Evolutionary conservation across 768 basidiomycete species (phyloP).

Genomic region (Amanita rimosa): DNA sequence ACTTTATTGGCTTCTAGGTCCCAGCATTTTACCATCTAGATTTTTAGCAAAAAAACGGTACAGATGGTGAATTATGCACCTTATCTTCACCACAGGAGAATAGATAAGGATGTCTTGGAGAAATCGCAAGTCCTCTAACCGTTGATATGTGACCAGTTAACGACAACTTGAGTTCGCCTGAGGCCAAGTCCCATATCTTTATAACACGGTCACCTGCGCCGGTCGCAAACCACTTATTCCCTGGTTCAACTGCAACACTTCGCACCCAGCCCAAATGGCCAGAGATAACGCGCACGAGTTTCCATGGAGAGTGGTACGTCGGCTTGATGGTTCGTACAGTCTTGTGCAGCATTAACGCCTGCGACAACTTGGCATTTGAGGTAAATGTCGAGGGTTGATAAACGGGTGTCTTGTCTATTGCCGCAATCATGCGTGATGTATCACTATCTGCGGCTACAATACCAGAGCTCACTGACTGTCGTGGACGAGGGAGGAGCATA

Average conservation of each 20-base stretch:
- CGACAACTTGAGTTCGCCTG: constrained; percentile 93
- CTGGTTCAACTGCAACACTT: constrained; percentile 92
- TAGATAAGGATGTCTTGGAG: constrained; percentile 87
- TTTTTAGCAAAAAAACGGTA: background rate
- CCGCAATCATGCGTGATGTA: constrained; percentile 58
- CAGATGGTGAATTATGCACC: constrained; percentile 28
- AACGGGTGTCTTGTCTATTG: constrained; percentile 64
- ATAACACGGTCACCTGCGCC: constrained; percentile 97
- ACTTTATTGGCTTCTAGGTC: constrained; percentile 98
- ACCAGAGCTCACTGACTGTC: background rate
- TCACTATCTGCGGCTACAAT: constrained; percentile 31
- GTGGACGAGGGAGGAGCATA: constrained; percentile 7
- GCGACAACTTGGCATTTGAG: constrained; percentile 60
- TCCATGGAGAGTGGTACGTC: constrained; percentile 94
- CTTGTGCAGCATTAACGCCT: constrained; percentile 86
- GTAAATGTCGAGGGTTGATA: constrained; percentile 61
- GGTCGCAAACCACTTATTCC: constrained; percentile 97
- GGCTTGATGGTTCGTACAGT: constrained; percentile 92
- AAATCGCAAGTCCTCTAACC: constrained; percentile 89
- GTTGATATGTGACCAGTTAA: constrained; percentile 97
- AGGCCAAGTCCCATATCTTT: constrained; percentile 98
- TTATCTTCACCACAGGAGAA: constrained; percentile 99
- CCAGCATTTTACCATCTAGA: constrained; percentile 99
- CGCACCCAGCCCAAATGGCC: constrained; percentile 98
- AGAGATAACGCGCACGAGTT: constrained; percentile 91